These are phyloP conservation scores for Eucommia ulmoides DNA, from an alignment of 257 asterid species.

Conservation along the genomic window DNA sequence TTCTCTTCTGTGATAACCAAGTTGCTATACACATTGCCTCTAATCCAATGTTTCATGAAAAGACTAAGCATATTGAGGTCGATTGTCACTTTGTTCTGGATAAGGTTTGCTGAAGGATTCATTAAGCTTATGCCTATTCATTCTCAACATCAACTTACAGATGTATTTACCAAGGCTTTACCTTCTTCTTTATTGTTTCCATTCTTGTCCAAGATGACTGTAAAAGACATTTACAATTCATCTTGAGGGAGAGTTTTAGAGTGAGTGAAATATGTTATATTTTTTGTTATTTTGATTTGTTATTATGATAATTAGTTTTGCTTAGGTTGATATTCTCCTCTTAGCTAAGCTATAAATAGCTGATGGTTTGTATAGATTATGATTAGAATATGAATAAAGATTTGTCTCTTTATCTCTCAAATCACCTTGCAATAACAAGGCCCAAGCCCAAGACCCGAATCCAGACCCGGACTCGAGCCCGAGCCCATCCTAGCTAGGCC, in stretches of 20 bases:
- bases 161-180: not conserved
- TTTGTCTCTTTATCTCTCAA: not conserved
- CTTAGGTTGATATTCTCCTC: not conserved
- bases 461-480: too few relatives aligned
- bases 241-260: constrained; percentile 2
- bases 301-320: not conserved
- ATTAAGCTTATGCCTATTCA: not conserved
- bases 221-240: not conserved
- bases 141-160: not conserved
- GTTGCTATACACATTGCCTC: not conserved
- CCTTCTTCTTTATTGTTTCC: not conserved
- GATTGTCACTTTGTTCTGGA: not conserved
- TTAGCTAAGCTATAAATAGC: not conserved
- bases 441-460: too few relatives aligned
- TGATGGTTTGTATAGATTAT: not conserved
- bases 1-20: not conserved
- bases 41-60: not conserved
- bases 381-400: not conserved
- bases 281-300: not conserved
- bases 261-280: not conserved
- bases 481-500: too few relatives aligned
- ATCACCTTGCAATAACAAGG: not conserved
- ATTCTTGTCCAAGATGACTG: not conserved
- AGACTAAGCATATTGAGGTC: not conserved
- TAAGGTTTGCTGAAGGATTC: not conserved